Base-by-base conservation (phyloP, 495 filamentous ascomycete genomes). In the Penicillium goetzii region DNA sequence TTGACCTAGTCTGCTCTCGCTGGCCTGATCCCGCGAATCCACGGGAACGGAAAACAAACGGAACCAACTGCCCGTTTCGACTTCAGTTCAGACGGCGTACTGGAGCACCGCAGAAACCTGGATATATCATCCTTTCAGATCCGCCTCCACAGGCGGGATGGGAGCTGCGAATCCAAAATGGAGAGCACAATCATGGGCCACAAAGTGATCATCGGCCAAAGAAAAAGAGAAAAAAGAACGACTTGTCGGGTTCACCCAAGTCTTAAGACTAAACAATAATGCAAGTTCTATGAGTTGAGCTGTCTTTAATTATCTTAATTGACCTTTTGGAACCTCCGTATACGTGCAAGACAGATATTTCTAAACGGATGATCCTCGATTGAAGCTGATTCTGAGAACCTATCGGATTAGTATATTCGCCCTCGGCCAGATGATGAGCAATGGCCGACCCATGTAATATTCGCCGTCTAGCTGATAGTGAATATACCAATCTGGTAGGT, bases 1-100 rank as follows among this genome's bases (percentile, higher is more conserved):
- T 33, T 14, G 50, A 53, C 50, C n/a, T 53, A 9, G 50, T 53
- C 50, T 53, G 50, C 50, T 53, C 50, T 53, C 30, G 50, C 30
- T 53, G 50, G 50, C 50, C 50, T 7, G 14, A 53, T 53, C 50
- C 50, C 7, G 15, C 25, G 28, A n/a, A 51, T 30, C 23, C 21
- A 14, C 49, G 50, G 3, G 25, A 28, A n/a, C 26, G 50, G 28
- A 53, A 53, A 33, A 53, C 50, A 7, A 53, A 53, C 5, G 50
- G 26, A 32, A 53, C 50, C n/a, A 33, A 33, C 9, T 53, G 50
- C 26, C 25, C 25, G 28, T 53, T 53, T 10, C 26, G 26, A 3
- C 50, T 53, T 32, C 50, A 53, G 15, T 32, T 53, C n/a, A 32
- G 50, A 53, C 15, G n/a, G 25, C 50, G 50, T n/a, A 9, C 28